A percentile compares a stretch with the other conserved stretches of the same genome.
These are phyloP conservation scores for Microcos paniculata DNA, from an alignment of 345 rosid species.

Conservation along the genomic window DNA sequence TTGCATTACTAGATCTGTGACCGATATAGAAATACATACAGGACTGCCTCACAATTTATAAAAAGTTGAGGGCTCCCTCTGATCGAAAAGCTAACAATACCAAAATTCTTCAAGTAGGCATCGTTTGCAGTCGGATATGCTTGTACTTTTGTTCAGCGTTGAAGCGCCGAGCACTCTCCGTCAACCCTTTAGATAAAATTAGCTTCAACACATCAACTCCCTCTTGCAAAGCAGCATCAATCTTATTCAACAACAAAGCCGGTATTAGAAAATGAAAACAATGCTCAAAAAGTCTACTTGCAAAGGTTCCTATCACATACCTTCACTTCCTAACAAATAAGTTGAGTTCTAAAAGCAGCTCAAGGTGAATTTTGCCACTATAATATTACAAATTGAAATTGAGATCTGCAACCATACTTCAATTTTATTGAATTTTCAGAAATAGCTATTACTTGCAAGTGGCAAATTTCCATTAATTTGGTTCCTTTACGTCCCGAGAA, in stretches of 20 bases:
- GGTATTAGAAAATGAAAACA: neutral
- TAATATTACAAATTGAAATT: too few species aligned
- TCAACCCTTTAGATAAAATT: conserved; percentile 67
- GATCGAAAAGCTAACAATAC: neutral
- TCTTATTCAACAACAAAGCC: conserved; percentile 40
- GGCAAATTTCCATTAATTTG: too few species aligned
- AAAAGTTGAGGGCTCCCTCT: neutral
- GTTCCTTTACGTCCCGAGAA: too few species aligned
- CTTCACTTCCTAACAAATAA: neutral
- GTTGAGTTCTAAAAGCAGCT: neutral
- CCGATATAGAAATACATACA: neutral
- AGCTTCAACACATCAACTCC: conserved; percentile 68
- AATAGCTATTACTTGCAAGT: too few species aligned
- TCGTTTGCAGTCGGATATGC: conserved; percentile 59
- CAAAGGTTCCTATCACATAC: neutral
- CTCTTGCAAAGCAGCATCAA: conserved; percentile 65
- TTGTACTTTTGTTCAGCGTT: conserved; percentile 82
- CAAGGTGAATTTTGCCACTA: neutral
- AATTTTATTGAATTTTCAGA: too few species aligned
- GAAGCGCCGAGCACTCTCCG: conserved; percentile 64
- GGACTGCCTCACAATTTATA: neutral
- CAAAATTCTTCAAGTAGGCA: conserved; percentile 37
- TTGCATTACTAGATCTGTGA: too few species aligned
- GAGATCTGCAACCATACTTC: too few species aligned
- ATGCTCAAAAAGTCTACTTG: neutral